A percentile compares a stretch with the other conserved stretches of the same genome.
These are phyloP conservation scores for Suillus decipiens DNA, from an alignment of 768 basidiomycete genomes.

Conservation along the genomic window DNA sequence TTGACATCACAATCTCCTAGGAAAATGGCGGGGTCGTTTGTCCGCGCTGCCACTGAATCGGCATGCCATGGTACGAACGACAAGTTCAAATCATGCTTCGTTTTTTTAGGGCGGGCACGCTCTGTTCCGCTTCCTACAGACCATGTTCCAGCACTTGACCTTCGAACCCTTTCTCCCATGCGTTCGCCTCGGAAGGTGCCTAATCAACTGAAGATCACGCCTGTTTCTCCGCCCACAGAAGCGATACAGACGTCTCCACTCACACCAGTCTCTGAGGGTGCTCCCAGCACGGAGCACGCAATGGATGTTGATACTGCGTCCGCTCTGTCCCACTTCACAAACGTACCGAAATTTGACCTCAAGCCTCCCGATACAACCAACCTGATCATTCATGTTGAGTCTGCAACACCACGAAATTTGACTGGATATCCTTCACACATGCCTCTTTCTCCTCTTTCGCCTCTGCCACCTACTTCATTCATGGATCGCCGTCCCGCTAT, in stretches of 20 bases:
- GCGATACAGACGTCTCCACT: conserved; percentile 1
- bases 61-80: conserved; percentile 6
- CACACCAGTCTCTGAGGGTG: neutral
- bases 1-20: conserved; percentile 8
- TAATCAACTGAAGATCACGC: conserved; percentile 29
- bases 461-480: conserved; percentile 50
- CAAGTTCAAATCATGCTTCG: conserved; percentile 11
- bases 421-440: conserved; percentile 12
- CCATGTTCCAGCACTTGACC: conserved; percentile 7
- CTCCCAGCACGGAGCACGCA: conserved; percentile 8
- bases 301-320: conserved; percentile 27
- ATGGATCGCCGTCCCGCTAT: conserved; percentile 12
- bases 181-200: conserved; percentile 25
- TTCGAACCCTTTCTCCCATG: conserved; percentile 24
- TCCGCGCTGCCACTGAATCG: conserved; percentile 24
- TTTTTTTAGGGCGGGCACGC: conserved; percentile 26
- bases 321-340: conserved; percentile 26
- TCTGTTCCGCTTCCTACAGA: conserved; percentile 30
- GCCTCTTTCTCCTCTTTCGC: conserved; percentile 50
- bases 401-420: conserved; percentile 7
- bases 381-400: conserved; percentile 27
- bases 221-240: conserved; percentile 23
- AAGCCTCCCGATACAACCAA: conserved; percentile 28
- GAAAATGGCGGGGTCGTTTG: conserved; percentile 5
- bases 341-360: conserved; percentile 15